Conservation (phyloP, 306 rosid species). For the Hippophae tibetana region DNA sequence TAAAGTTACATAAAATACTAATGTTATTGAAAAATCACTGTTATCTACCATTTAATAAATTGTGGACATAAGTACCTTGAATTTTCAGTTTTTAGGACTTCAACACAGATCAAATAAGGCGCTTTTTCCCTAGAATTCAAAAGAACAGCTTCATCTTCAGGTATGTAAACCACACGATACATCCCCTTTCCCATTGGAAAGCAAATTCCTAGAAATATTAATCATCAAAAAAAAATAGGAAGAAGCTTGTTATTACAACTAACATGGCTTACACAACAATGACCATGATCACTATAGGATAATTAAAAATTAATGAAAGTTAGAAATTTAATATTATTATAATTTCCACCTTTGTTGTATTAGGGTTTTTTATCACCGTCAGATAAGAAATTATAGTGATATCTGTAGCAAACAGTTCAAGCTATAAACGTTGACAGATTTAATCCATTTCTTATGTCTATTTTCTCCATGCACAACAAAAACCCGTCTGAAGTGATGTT, state of each 20-base stretch:
- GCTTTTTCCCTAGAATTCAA: conserved; percentile 99
- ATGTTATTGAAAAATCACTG: neutral
- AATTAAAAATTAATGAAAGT: too few species aligned
- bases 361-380: too few species aligned
- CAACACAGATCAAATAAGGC: conserved; percentile 82
- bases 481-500: neutral
- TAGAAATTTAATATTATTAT: too few species aligned
- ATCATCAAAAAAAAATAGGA: conserved; percentile 24
- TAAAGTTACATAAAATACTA: too few species aligned
- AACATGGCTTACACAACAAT: neutral
- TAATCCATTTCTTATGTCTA: too few species aligned
- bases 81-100: conserved; percentile 81
- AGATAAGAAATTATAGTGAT: too few species aligned
- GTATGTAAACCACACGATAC: conserved; percentile 86
- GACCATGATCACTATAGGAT: too few species aligned
- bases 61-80: conserved; percentile 45
- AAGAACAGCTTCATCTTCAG: conserved; percentile 97
- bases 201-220: conserved; percentile 56
- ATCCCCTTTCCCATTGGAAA: conserved; percentile 97
- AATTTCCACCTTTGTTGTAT: too few species aligned
- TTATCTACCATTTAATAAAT: too few species aligned
- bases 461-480: too few species aligned
- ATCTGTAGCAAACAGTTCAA: too few species aligned
- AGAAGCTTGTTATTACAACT: conserved; percentile 11
- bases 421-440: too few species aligned